phyloP scores from a whole-genome alignment of 1,139 yeast species.

The Pneumocystis sp. region DNA sequence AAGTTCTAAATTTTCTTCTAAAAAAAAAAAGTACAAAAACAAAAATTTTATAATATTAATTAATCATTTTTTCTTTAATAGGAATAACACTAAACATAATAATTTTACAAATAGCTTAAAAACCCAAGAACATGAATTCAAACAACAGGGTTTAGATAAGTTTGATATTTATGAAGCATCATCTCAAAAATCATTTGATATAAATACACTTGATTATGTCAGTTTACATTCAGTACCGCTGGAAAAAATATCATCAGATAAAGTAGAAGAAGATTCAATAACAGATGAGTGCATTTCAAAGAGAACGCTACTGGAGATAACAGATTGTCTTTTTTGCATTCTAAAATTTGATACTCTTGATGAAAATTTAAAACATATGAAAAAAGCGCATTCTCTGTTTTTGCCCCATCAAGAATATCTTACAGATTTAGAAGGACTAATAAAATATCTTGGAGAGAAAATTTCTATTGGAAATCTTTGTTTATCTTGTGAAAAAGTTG shows the following conservation, averaged over 20 bases:
- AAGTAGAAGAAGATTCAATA: not conserved
- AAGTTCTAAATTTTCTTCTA: slow-evolving; percentile 5
- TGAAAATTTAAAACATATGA: slow-evolving; percentile 63
- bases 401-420: slow-evolving; percentile 69
- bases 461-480: slow-evolving; percentile 79
- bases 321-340: slow-evolving; percentile 58
- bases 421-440: slow-evolving; percentile 52
- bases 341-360: slow-evolving; percentile 28
- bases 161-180: not conserved
- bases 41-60: not conserved
- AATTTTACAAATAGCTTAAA: not conserved
- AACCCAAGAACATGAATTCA: not conserved
- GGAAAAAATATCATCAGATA: not conserved
- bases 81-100: slow-evolving; percentile 14
- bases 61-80: not conserved
- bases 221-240: not conserved
- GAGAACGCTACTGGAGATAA: slow-evolving; percentile 42
- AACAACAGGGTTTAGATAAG: not conserved
- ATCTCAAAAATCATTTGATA: not conserved
- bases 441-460: slow-evolving; percentile 63
- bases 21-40: slow-evolving; percentile 17
- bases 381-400: slow-evolving; percentile 61
- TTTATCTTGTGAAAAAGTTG: slow-evolving; percentile 69
- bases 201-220: not conserved
- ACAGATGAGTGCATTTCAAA: slow-evolving; percentile 2